Conservation (phyloP, 768 basidiomycete species). For the Tylopilus intermedius region DNA sequence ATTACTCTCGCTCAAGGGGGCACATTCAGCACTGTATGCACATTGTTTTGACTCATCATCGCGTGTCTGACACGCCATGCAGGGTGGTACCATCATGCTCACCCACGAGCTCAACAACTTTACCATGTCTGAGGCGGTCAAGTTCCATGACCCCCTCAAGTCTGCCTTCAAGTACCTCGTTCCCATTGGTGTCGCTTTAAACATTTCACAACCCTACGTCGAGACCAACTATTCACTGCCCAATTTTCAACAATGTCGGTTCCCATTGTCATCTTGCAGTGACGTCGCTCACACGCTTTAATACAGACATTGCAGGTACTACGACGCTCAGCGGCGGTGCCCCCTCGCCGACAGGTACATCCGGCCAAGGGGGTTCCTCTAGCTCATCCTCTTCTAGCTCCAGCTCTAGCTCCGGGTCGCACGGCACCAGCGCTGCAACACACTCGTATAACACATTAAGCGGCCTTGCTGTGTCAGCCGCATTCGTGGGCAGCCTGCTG, state of each 20-base stretch:
- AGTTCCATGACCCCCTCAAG: slow-evolving; percentile 43
- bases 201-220: slow-evolving; percentile 48
- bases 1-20: slow-evolving; percentile 43
- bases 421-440: not conserved
- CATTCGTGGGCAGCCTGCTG: slow-evolving; percentile 13
- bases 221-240: slow-evolving; percentile 42
- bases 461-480: slow-evolving; percentile 12
- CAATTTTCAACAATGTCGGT: slow-evolving; percentile 43
- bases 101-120: slow-evolving; percentile 58
- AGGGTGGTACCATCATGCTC: slow-evolving; percentile 34
- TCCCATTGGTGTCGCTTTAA: slow-evolving; percentile 49
- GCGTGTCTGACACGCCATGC: not conserved
- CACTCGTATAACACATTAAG: slow-evolving; percentile 4
- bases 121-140: slow-evolving; percentile 58
- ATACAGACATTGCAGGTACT: not conserved
- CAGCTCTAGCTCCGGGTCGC: not conserved
- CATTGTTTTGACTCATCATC: too few species aligned
- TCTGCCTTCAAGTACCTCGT: slow-evolving; percentile 45
- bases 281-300: not conserved
- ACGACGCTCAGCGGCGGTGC: not conserved
- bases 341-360: not conserved
- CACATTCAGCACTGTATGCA: slow-evolving; percentile 35
- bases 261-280: not conserved
- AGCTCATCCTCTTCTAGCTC: not conserved
- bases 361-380: not conserved